Evolutionary conservation across 2,329 filamentous ascomycete genomes (phyloP).

Genomic region (Colletotrichum sp.): DNA sequence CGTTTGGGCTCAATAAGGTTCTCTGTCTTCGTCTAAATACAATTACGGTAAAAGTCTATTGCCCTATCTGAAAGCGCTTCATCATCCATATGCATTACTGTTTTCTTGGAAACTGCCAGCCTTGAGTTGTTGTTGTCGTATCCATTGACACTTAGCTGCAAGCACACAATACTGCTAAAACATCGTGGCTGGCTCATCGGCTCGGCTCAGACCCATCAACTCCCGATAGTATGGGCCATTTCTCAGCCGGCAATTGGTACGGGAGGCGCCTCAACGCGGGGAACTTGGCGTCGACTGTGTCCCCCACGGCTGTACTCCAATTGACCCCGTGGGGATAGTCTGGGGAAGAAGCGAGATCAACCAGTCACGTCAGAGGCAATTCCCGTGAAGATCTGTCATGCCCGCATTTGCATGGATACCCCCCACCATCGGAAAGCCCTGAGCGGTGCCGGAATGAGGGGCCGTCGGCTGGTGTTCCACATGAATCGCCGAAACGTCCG

Average conservation of each 20-base stretch:
- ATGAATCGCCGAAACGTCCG: not conserved
- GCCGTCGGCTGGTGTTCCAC: not conserved
- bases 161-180: not conserved
- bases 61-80: not conserved
- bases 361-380: not conserved
- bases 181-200: not conserved
- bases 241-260: not conserved
- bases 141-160: not conserved
- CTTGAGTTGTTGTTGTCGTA: not conserved
- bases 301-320: not conserved
- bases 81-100: not conserved
- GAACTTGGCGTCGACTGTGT: not conserved
- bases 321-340: not conserved
- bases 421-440: not conserved
- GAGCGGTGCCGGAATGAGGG: not conserved
- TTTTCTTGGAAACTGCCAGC: not conserved
- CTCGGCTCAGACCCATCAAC: slow-evolving; percentile 1
- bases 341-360: not conserved
- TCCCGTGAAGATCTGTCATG: not conserved
- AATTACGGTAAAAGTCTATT: not conserved
- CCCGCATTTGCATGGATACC: not conserved
- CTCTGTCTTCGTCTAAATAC: not conserved
- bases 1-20: not conserved
- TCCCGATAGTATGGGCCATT: not conserved
- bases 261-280: not conserved